Evolutionary conservation across 352 stramenopile genomes (phyloP).

Genomic region (Phytophthora pisi): DNA sequence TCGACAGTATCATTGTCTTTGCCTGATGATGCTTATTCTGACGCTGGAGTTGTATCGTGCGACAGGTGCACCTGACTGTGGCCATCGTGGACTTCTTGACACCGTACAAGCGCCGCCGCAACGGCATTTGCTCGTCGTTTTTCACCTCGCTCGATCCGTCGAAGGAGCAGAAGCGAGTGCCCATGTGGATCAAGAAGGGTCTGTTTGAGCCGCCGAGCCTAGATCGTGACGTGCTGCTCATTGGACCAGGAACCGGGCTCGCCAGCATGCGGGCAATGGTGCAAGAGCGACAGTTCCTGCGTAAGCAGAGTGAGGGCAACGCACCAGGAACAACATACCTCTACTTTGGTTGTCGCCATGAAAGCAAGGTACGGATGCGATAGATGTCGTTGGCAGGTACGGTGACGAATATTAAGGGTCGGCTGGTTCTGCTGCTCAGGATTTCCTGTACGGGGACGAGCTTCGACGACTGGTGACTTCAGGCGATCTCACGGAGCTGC

Average conservation of each 20-base stretch:
- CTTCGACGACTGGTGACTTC: conserved; percentile 51
- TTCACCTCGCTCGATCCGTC: conserved; percentile 63
- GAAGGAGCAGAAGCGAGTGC: conserved; percentile 46
- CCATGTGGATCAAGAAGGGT: conserved; percentile 89
- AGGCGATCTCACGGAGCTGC: conserved; percentile 67
- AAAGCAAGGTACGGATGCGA: conserved; percentile 58
- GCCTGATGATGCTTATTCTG: conserved; percentile 7
- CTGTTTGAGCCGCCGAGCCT: conserved; percentile 67
- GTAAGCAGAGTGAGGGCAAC: conserved; percentile 20
- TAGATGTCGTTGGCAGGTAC: not conserved
- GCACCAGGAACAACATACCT: conserved; percentile 51
- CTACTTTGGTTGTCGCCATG: conserved; percentile 91
- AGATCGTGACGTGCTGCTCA: conserved; percentile 77
- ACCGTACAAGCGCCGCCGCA: conserved; percentile 85
- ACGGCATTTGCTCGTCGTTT: conserved; percentile 86
- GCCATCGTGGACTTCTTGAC: conserved; percentile 92
- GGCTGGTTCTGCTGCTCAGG: conserved; percentile 33
- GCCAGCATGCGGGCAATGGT: conserved; percentile 91
- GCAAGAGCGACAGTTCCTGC: conserved; percentile 76
- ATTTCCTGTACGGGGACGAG: conserved; percentile 91
- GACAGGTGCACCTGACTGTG: conserved; percentile 80
- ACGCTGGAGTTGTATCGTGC: conserved; percentile 3
- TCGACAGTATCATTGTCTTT: not conserved
- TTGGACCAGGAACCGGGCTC: conserved; percentile 91
- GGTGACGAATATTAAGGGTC: not conserved